Base-by-base conservation (phyloP, 1,139 yeast genomes). In the Eremothecium sinecaudum region DNA sequence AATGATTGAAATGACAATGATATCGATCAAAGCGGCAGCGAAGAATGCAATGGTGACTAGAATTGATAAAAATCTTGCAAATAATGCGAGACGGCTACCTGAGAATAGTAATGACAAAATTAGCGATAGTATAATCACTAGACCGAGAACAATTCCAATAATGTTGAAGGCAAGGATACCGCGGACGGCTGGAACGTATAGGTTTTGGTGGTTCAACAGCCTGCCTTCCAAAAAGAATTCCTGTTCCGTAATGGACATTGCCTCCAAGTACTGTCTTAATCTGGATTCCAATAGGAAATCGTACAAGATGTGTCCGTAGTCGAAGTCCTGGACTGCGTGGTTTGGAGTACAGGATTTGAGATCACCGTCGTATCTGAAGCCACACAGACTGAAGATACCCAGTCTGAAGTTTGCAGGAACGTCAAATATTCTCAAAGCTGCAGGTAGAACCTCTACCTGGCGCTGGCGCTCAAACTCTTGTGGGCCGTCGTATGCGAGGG, bases 361-460 rank as follows among this genome's bases (percentile, higher is more conserved):
- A 5, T 44, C 36, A 31, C 48, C 50, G 14, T 45, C 28, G 18
- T 36, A 27, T 31, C 44, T 33, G 15, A 46, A 41, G 24, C 51
- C 45, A 38, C 60, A 56, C 23, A 56, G 38, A 2, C 57, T 45
- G 42, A 52, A 52, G 24, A 56, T 49, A 22, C 56, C 48, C 24
- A 56, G 35, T 35, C 53, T 50, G 41, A 45, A 52, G n/a, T 37
- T 42, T 11, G 49, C 40, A 34, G 56, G 52, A 18, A 56, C 44
- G 13, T 43, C 28, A 36, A 54, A 45, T 31, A 45, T 46, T 21
- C 42, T 44, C 23, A 56, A 35, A 20, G 56, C 41, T 4, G 30
- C 24, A 27, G 59, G 59, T 24, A 19, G 9, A 19, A 19, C 21
- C 7, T 19, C 21, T 8, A 7, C 21, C 7, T 19, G 21, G 9